Percentiles rank a stretch among this genome's conserved stretches.
phyloP scores from a whole-genome alignment of 2,329 filamentous ascomycete species.

The Bipolaris bicolor region DNA sequence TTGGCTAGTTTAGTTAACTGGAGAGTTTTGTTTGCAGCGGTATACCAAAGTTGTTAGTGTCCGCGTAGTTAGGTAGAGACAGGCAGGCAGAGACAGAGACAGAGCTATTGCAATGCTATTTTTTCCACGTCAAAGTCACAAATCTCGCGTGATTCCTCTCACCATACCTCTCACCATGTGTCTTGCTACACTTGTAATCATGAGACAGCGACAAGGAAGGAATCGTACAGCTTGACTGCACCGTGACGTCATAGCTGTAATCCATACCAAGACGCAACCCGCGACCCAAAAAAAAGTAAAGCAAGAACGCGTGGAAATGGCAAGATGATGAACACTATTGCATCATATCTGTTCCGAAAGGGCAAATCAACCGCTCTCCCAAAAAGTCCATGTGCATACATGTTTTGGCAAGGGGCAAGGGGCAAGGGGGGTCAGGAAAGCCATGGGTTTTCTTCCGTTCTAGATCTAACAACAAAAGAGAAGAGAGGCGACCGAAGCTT shows the following conservation, averaged over 20 bases:
- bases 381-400: no score
- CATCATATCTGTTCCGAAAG: background rate
- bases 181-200: no score
- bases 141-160: background rate
- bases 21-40: no score
- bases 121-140: background rate
- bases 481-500: no score
- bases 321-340: background rate
- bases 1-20: no score
- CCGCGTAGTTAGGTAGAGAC: background rate
- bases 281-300: background rate
- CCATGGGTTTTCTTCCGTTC: background rate
- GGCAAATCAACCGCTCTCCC: no score
- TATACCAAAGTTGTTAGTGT: no score
- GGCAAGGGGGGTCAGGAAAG: background rate
- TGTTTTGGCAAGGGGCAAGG: background rate
- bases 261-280: background rate
- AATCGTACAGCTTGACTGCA: background rate
- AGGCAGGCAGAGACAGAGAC: no score
- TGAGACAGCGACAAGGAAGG: no score
- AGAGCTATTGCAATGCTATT: background rate
- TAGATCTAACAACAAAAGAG: no score
- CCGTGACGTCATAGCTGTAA: background rate
- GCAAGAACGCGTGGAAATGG: background rate
- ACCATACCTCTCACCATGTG: background rate